Percentiles rank a stretch among this genome's conserved stretches.
Evolutionary conservation across 306 rosid genomes (phyloP).

Genomic region (Quercus cerris): DNA sequence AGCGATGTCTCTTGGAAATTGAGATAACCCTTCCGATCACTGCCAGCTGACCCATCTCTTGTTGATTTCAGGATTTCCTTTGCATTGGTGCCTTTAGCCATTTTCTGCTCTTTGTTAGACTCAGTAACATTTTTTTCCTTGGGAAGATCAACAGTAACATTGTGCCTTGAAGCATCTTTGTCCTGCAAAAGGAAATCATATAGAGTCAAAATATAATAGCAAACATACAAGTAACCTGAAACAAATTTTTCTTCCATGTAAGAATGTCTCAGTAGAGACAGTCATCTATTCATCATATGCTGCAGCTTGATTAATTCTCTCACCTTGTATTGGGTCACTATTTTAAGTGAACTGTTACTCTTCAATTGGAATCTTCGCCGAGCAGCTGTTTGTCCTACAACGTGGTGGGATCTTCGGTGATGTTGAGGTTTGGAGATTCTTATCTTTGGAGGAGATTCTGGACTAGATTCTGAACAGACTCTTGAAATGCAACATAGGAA

Average conservation of each 20-base stretch:
- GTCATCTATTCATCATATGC: background rate
- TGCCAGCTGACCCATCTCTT: slow-evolving; percentile 9
- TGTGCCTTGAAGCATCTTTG: slow-evolving; percentile 1
- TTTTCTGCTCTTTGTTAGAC: slow-evolving; percentile 4
- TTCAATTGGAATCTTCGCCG: slow-evolving; percentile 26
- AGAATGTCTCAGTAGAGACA: slow-evolving; percentile 5
- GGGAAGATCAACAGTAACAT: background rate
- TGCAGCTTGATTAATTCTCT: slow-evolving; percentile 23
- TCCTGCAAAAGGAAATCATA: slow-evolving; percentile 38
- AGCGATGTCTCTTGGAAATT: slow-evolving; percentile 22
- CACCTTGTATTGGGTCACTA: slow-evolving; percentile 35
- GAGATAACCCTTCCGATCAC: slow-evolving; percentile 20
- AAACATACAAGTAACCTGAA: background rate
- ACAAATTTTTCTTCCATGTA: slow-evolving; percentile 3
- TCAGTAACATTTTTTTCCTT: background rate
- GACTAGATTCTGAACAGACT: background rate
- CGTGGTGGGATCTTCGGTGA: slow-evolving; percentile 16
- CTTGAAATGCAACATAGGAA: background rate
- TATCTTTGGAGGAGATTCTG: background rate
- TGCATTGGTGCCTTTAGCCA: slow-evolving; percentile 16
- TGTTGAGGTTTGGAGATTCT: slow-evolving; percentile 5
- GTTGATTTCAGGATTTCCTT: slow-evolving; percentile 5
- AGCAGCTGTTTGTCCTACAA: background rate
- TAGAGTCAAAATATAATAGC: background rate
- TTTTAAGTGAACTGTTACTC: slow-evolving; percentile 15